A percentile compares a stretch with the other conserved stretches of the same genome.
phyloP scores from a whole-genome alignment of 768 basidiomycete genomes.

The Tephrocybe sp. region DNA sequence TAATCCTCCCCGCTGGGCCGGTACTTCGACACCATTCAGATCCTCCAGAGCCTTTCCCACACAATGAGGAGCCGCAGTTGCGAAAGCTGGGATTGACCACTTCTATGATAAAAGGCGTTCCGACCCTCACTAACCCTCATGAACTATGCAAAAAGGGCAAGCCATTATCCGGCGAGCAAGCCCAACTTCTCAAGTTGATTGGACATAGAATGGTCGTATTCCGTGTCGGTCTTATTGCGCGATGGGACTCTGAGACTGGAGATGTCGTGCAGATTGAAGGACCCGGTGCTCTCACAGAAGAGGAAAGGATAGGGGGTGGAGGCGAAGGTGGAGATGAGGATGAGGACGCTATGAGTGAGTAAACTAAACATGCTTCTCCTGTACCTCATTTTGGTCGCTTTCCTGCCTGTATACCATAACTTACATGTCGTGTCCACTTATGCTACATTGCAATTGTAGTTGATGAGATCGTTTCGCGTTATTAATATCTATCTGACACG shows the following conservation, averaged over 20 bases:
- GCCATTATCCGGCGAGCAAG: constrained; percentile 79
- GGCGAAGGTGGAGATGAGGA: constrained; percentile 27
- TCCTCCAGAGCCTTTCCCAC: constrained; percentile 88
- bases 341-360: constrained; percentile 54
- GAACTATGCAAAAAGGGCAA: constrained; percentile 84
- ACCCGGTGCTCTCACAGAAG: constrained; percentile 34
- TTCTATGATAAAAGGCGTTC: constrained; percentile 83
- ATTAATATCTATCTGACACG: constrained; percentile 1
- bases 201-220: constrained; percentile 90
- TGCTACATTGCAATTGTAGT: not conserved
- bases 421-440: constrained; percentile 4
- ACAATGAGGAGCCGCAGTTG: constrained; percentile 96
- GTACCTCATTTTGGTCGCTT: constrained; percentile 6
- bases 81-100: constrained; percentile 90
- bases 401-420: constrained; percentile 21
- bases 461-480: not conserved
- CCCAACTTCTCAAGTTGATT: constrained; percentile 89
- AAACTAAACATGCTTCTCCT: constrained; percentile 23
- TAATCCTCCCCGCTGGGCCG: constrained; percentile 80
- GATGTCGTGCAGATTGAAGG: constrained; percentile 62
- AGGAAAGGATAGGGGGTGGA: constrained; percentile 30
- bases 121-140: constrained; percentile 79
- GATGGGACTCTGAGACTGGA: constrained; percentile 72
- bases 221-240: constrained; percentile 64
- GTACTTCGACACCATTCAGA: constrained; percentile 80